Evolutionary conservation across 2,329 filamentous ascomycete genomes (phyloP), one percentile per base, ranked within the genome.

Genomic region (Aspergillus persii): DNA sequence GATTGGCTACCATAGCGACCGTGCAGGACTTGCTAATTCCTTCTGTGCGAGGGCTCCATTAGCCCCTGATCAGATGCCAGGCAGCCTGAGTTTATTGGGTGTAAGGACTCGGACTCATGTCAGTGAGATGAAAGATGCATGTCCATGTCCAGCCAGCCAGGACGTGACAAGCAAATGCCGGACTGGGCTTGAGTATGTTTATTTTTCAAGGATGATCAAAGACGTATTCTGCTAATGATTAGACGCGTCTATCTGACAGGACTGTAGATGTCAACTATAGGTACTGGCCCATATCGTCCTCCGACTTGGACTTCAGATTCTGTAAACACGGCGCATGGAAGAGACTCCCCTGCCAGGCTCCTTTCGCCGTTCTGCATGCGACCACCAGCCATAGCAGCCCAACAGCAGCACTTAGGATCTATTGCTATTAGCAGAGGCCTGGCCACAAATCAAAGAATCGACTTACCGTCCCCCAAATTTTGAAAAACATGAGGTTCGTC

Each of bases 351-450:
- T 70, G 75, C 66, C 75, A 75, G 7, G 78, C 79, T 6, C 78
- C 78, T 58, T 72, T 68, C 0, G 76, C 68, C 1, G 83, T 85
- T 1, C 77, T 74, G 4, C 65, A 65, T 1, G 77, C 77, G 5
- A 84, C 80, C 2, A 84, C 70, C 12, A 79, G 74, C 82, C 82
- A 86, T 2, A 84, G 70, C 2, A 83, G 30, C 8, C 80, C 73
- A 0, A 85, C 81, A 2, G 73, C 68, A 4, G 79, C 67, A 8
- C 78, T 77, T 39, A 84, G 76, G 7, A 83, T 76, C 66, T 77
- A 18, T 15, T 15, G 3, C 12, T 12, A 39, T 39, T 39, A 39
- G 56, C 4, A 15, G 23, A 3, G n/a, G 9, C 5, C 44, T 8
- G 12, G 2, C 8, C 11, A 9, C 23, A n/a, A 23, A 12, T 18